Evolutionary conservation across 140 eudicot genomes (phyloP).

Genomic region (Ambrosia hybrid): DNA sequence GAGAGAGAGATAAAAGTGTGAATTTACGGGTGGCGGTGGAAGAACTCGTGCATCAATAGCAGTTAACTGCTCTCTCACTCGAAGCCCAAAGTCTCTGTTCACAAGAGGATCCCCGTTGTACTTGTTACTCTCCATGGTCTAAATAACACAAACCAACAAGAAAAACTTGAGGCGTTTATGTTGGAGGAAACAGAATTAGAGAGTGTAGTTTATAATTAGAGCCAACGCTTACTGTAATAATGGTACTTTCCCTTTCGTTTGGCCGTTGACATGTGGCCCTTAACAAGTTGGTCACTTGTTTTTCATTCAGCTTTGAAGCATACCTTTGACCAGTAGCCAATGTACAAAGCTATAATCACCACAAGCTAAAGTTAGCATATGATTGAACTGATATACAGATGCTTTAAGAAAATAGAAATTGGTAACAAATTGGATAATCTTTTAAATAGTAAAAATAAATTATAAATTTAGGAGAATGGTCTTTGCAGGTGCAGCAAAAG

Average conservation of each 20-base stretch:
- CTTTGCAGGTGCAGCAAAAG: no score
- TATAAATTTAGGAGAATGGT: no score
- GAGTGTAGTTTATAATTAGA: neutral
- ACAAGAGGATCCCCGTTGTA: conserved; percentile 44
- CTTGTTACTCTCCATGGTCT: conserved; percentile 46
- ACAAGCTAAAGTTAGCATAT: neutral
- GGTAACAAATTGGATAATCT: no score
- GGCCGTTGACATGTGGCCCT: conserved; percentile 71
- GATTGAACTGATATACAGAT: no score
- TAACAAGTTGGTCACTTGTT: conserved; percentile 52
- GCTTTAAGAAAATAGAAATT: no score
- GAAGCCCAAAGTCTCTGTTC: conserved; percentile 57
- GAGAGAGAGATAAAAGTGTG: no score
- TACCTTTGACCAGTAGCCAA: conserved; percentile 7
- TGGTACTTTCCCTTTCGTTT: conserved; percentile 27
- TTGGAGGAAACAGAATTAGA: no score
- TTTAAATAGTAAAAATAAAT: no score
- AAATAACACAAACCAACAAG: conserved; percentile 10
- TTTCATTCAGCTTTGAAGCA: conserved; percentile 51
- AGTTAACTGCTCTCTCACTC: conserved; percentile 36
- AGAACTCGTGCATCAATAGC: conserved; percentile 69
- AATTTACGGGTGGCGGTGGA: conserved; percentile 59
- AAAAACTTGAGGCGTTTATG: neutral
- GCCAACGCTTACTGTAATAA: conserved; percentile 25
- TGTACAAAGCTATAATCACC: conserved; percentile 1